Percentiles rank a stretch among this genome's conserved stretches.
These are phyloP conservation scores for Eucalyptus erythrocorys DNA, from an alignment of 345 rosid species.

Conservation along the genomic window DNA sequence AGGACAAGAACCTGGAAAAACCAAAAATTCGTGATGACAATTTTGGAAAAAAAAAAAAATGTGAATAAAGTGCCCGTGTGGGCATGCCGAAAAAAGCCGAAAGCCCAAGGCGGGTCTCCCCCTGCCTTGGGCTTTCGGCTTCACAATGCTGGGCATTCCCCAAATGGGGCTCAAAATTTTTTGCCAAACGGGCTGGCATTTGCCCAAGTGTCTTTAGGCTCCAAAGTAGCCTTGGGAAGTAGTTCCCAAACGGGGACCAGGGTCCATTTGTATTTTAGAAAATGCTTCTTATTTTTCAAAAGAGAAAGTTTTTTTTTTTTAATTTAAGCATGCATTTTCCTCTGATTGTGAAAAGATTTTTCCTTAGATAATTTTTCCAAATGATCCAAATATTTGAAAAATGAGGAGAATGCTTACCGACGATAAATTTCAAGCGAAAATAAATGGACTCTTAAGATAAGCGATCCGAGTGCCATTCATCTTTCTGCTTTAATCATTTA, in stretches of 20 bases:
- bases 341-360: accelerated
- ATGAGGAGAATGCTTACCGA: background rate
- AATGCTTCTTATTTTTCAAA: background rate
- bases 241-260: too few relatives aligned
- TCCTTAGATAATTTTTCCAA: background rate
- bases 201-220: too few relatives aligned
- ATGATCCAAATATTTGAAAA: background rate
- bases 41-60: too few relatives aligned
- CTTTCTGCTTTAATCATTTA: background rate
- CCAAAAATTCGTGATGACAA: too few relatives aligned
- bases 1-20: too few relatives aligned
- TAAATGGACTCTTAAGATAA: background rate
- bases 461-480: background rate
- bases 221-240: accelerated
- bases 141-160: too few relatives aligned
- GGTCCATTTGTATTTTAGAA: background rate
- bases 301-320: background rate
- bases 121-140: too few relatives aligned
- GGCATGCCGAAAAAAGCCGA: too few relatives aligned
- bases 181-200: too few relatives aligned
- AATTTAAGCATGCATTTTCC: background rate
- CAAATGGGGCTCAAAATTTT: too few relatives aligned
- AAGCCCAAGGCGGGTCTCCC: too few relatives aligned
- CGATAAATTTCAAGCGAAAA: background rate
- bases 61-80: too few relatives aligned